phyloP scores from a whole-genome alignment of 164 flowering plant genomes.

The Amborella trichopoda region DNA sequence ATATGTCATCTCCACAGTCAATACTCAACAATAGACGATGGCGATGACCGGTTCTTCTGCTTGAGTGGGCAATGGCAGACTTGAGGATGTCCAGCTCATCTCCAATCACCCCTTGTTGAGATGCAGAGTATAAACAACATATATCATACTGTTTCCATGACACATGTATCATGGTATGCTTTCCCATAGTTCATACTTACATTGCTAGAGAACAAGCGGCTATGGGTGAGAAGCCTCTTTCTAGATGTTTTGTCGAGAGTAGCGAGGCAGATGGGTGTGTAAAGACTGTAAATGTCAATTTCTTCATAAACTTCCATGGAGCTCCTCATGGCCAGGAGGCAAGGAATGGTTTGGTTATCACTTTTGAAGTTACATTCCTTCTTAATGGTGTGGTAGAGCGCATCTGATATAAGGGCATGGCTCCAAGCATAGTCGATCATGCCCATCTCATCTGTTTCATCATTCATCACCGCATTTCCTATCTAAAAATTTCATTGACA shows the following conservation, averaged over 20 bases:
- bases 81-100: too few species aligned
- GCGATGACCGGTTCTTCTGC: neutral
- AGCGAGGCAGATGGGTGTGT: constrained; percentile 32
- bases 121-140: neutral
- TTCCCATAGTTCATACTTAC: constrained; percentile 15
- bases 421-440: constrained; percentile 57
- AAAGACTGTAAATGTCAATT: constrained; percentile 58
- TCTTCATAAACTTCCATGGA: constrained; percentile 26
- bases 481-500: constrained; percentile 24
- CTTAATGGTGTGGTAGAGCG: constrained; percentile 19
- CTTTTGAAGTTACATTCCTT: constrained; percentile 28
- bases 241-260: neutral
- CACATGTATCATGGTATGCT: too few species aligned
- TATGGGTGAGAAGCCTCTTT: constrained; percentile 13
- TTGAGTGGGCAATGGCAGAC: too few species aligned
- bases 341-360: constrained; percentile 8
- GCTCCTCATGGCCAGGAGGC: constrained; percentile 8
- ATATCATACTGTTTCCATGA: neutral
- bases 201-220: constrained; percentile 21
- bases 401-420: constrained; percentile 56
- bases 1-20: too few species aligned
- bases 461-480: constrained; percentile 54
- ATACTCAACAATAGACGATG: neutral
- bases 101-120: neutral
- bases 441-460: constrained; percentile 34